Percentiles rank a stretch among this genome's conserved stretches.
These are phyloP conservation scores for Ploettnerulaceae sp. DNA, from an alignment of 2,329 filamentous ascomycete genomes.

Conservation along the genomic window DNA sequence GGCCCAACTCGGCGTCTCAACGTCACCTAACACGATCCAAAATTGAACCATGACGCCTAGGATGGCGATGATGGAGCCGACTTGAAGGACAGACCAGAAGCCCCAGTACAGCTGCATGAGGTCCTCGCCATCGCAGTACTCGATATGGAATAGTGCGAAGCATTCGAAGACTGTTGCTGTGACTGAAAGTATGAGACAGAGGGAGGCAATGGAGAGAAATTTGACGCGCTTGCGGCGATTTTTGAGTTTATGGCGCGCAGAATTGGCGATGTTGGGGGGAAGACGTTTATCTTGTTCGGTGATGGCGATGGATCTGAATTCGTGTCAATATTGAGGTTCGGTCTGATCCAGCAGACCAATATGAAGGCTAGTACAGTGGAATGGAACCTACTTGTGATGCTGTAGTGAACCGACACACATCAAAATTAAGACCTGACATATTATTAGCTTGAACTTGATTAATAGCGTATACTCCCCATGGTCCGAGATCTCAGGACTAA, in stretches of 20 bases:
- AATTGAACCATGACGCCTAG: slow-evolving; percentile 51
- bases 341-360: too few species aligned
- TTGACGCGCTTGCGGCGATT: slow-evolving; percentile 28
- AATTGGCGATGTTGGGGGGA: slow-evolving; percentile 15
- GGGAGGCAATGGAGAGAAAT: slow-evolving; percentile 39
- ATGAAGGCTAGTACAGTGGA: background rate
- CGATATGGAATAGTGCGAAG: slow-evolving; percentile 35
- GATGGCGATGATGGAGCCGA: slow-evolving; percentile 55
- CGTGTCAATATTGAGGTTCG: background rate
- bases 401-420: slow-evolving; percentile 41
- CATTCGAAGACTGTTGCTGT: slow-evolving; percentile 49
- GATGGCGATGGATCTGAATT: slow-evolving; percentile 20
- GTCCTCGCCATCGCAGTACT: slow-evolving; percentile 57
- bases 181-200: slow-evolving; percentile 43
- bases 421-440: slow-evolving; percentile 36
- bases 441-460: too few species aligned
- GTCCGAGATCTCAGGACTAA: background rate
- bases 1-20: slow-evolving; percentile 54
- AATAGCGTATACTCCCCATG: too few species aligned
- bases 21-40: slow-evolving; percentile 44
- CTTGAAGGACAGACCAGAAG: slow-evolving; percentile 55
- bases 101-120: slow-evolving; percentile 56
- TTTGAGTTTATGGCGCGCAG: slow-evolving; percentile 25
- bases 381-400: slow-evolving; percentile 26
- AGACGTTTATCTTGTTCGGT: slow-evolving; percentile 16